Evolutionary conservation across 306 rosid species (phyloP).

Genomic region (Gynostemma pentaphyllum): DNA sequence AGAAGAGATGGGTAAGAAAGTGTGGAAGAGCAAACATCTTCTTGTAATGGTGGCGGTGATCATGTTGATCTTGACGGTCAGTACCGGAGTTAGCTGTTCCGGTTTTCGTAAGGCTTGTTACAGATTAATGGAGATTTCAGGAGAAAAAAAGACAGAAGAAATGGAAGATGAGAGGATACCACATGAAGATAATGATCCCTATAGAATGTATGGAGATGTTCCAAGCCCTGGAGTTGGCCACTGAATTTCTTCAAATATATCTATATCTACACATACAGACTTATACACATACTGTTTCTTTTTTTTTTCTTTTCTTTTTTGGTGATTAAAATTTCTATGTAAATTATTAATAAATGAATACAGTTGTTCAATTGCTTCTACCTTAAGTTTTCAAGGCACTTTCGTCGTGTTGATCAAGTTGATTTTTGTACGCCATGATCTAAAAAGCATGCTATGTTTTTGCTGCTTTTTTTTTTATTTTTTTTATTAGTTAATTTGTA

Average conservation of each 20-base stretch:
- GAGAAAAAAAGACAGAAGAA: neutral
- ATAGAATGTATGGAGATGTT: constrained; percentile 70
- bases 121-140: neutral
- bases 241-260: constrained; percentile 12
- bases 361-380: too few relatives aligned
- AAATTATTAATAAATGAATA: too few relatives aligned
- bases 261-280: neutral
- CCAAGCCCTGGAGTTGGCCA: constrained; percentile 96
- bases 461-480: too few relatives aligned
- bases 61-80: neutral
- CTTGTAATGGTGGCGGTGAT: neutral
- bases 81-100: neutral
- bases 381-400: too few relatives aligned
- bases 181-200: constrained; percentile 45
- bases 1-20: neutral
- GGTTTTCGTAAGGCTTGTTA: neutral
- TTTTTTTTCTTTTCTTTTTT: too few relatives aligned
- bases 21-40: neutral
- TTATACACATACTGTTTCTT: neutral
- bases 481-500: too few relatives aligned
- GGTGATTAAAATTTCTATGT: too few relatives aligned
- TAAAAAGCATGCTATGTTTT: too few relatives aligned
- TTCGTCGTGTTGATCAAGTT: too few relatives aligned
- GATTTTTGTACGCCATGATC: too few relatives aligned
- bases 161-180: constrained; percentile 6